Conservation (phyloP, 2,329 filamentous ascomycete genomes). For the Venturia pyrina region DNA sequence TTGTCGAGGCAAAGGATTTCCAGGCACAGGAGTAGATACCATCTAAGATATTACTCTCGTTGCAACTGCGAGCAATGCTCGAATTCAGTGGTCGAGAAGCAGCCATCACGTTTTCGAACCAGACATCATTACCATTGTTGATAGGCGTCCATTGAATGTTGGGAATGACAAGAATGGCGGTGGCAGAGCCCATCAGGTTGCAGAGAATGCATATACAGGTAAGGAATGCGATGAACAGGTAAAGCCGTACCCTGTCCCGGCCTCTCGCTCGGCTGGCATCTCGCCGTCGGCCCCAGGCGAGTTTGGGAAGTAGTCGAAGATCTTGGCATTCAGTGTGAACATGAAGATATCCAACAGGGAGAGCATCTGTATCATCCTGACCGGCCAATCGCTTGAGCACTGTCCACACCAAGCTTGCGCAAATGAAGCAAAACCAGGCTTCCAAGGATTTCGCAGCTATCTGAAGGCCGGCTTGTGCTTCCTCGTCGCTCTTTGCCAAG, state of each 20-base stretch:
- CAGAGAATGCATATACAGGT: neutral
- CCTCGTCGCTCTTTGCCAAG: neutral
- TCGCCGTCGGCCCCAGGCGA: neutral
- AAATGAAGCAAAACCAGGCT: neutral
- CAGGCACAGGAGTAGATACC: neutral
- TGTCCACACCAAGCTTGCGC: neutral
- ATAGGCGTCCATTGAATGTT: neutral
- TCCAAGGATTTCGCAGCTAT: neutral
- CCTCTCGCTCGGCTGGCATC: neutral
- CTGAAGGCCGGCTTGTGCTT: neutral
- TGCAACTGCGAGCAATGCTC: neutral
- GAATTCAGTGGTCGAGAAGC: neutral
- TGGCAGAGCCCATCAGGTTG: neutral
- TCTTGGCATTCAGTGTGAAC: neutral
- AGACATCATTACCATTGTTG: neutral
- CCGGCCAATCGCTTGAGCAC: neutral
- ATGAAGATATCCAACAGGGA: neutral
- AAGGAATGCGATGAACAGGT: neutral
- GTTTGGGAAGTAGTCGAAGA: neutral
- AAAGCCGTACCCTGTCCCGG: neutral
- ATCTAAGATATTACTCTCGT: neutral
- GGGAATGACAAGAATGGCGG: neutral
- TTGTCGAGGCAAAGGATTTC: neutral
- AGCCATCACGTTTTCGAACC: neutral
- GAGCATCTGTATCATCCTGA: neutral